Percentiles rank a stretch among this genome's conserved stretches.
Evolutionary conservation across 108 stramenopile species (phyloP).

Genomic region (Stephanodiscus minutulus): DNA sequence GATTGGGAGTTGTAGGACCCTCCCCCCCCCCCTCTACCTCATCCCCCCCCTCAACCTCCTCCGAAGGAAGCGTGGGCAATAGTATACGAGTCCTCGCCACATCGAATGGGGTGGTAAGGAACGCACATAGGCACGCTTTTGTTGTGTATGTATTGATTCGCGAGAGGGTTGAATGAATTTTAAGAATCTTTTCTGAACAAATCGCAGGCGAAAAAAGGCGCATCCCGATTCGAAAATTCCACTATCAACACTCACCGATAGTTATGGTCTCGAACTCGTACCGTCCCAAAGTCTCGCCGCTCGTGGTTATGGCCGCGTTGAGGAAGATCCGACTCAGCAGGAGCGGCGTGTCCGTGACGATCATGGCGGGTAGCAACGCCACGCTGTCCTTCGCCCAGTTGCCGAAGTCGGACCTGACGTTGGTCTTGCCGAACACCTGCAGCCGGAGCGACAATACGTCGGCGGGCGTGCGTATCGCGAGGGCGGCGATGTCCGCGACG

Average conservation of each 20-base stretch:
- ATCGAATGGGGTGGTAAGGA: constrained; percentile 88
- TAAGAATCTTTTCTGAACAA: too few species aligned
- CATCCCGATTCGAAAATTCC: neutral
- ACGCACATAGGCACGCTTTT: constrained; percentile 62
- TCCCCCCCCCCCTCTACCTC: neutral
- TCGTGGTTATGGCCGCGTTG: constrained; percentile 63
- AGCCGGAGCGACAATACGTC: constrained; percentile 70
- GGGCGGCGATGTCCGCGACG: constrained; percentile 69
- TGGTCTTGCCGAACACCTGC: constrained; percentile 54
- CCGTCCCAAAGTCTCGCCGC: constrained; percentile 60
- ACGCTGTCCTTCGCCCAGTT: constrained; percentile 74
- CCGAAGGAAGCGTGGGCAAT: constrained; percentile 54
- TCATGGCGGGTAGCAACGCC: constrained; percentile 62
- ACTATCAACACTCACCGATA: constrained; percentile 11
- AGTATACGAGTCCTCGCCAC: constrained; percentile 81
- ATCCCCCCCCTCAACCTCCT: constrained; percentile 26
- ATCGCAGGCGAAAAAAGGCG: too few species aligned
- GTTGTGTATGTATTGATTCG: too few species aligned
- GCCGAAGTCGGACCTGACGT: constrained; percentile 55
- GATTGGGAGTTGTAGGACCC: neutral
- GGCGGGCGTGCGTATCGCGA: constrained; percentile 75
- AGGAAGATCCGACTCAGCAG: constrained; percentile 67
- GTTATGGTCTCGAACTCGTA: constrained; percentile 67
- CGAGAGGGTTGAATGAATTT: too few species aligned
- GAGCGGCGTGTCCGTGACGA: constrained; percentile 60